Evolutionary conservation across 1,284 basidiomycete genomes (phyloP).

Genomic region (Cystobasidium pallidum): DNA sequence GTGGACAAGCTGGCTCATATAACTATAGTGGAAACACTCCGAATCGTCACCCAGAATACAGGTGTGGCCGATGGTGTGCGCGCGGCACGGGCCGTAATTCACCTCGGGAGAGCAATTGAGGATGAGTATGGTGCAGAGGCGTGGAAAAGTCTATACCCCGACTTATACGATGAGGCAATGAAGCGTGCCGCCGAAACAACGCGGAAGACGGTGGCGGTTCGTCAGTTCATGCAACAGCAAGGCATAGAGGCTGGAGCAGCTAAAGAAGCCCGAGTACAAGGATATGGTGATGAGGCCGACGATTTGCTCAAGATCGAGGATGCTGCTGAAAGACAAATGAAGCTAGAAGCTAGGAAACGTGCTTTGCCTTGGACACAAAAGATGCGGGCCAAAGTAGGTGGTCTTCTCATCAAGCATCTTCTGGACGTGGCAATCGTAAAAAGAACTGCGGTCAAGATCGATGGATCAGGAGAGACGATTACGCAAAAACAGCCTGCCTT

Average conservation of each 20-base stretch:
- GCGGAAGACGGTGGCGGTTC: conserved; percentile 7
- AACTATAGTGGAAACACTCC: conserved; percentile 88
- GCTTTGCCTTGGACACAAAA: conserved; percentile 80
- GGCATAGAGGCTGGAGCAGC: conserved; percentile 45
- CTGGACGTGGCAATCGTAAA: conserved; percentile 82
- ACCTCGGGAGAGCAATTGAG: conserved; percentile 83
- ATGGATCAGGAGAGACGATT: conserved; percentile 46
- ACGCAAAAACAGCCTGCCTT: conserved; percentile 88
- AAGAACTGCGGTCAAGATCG: conserved; percentile 58
- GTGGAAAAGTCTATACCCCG: conserved; percentile 61
- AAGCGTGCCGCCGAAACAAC: conserved; percentile 11
- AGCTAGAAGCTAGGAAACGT: conserved; percentile 59
- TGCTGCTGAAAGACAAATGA: conserved; percentile 48
- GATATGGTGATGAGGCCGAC: conserved; percentile 63
- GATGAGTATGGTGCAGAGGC: conserved; percentile 83
- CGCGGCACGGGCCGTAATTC: conserved; percentile 78
- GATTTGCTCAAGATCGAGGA: conserved; percentile 58
- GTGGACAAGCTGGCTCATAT: conserved; percentile 82
- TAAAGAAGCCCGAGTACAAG: conserved; percentile 61
- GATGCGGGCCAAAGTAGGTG: conserved; percentile 76
- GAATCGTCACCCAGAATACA: conserved; percentile 65
- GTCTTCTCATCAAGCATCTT: conserved; percentile 78
- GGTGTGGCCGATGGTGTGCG: conserved; percentile 87
- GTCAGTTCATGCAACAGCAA: conserved; percentile 37
- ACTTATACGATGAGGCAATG: conserved; percentile 48